Evolutionary conservation across 176 grass and related monocot species (phyloP).

Genomic region (Hsuehochloa calcarea): DNA sequence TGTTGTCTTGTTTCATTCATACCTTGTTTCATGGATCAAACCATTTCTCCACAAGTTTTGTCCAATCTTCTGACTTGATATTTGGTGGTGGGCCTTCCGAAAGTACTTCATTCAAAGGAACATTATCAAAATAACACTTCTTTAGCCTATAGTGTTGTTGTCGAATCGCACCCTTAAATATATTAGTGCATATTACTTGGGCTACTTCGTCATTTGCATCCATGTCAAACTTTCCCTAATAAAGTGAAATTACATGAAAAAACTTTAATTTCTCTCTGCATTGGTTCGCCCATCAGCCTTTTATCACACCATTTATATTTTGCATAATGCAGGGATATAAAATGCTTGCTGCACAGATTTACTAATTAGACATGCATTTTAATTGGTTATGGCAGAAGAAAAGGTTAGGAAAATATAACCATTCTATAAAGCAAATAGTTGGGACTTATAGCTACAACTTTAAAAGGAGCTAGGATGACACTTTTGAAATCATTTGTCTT

Average conservation of each 20-base stretch:
- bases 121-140: neutral
- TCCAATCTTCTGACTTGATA: neutral
- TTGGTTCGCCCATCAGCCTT: too few relatives aligned
- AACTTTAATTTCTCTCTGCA: too few relatives aligned
- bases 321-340: neutral
- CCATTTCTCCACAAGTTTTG: neutral
- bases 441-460: neutral
- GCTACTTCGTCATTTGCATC: neutral
- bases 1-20: neutral
- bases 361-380: neutral
- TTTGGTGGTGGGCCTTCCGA: neutral
- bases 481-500: neutral
- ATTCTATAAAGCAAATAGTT: neutral
- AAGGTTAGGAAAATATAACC: neutral
- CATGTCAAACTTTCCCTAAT: neutral
- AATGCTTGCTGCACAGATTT: neutral
- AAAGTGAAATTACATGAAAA: neutral
- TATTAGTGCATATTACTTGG: neutral
- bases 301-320: neutral
- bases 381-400: too few relatives aligned
- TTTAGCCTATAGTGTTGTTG: too few relatives aligned
- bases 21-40: neutral
- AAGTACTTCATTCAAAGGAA: neutral
- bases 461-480: neutral
- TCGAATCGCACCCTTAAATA: neutral